Percentiles rank a stretch among this genome's conserved stretches.
Evolutionary conservation across 2,329 filamentous ascomycete species (phyloP).

Genomic region (Tolypocladium cylindrosporum): DNA sequence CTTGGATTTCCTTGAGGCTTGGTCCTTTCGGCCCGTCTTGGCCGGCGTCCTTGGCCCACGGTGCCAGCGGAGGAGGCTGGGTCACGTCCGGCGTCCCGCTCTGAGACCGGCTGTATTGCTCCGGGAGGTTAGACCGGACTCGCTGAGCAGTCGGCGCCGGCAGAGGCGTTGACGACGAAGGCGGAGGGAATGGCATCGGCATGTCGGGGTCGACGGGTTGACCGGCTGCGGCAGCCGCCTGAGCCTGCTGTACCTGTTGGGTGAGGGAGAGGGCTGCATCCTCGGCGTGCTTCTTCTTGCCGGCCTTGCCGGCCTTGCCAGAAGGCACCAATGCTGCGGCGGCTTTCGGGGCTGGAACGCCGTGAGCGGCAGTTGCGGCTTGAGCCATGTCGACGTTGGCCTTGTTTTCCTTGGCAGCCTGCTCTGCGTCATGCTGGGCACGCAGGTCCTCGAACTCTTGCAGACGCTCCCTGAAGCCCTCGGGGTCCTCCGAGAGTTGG

Average conservation of each 20-base stretch:
- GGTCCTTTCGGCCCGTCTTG: slow-evolving; percentile 66
- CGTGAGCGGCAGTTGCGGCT: neutral
- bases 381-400: neutral
- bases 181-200: slow-evolving; percentile 66
- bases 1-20: slow-evolving; percentile 92
- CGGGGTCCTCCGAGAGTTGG: slow-evolving; percentile 41
- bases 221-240: slow-evolving; percentile 30
- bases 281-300: slow-evolving; percentile 20
- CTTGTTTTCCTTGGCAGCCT: slow-evolving; percentile 10
- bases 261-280: slow-evolving; percentile 54
- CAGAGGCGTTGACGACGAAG: slow-evolving; percentile 69
- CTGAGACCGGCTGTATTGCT: slow-evolving; percentile 60
- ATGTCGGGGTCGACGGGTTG: slow-evolving; percentile 50
- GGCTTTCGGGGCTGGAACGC: slow-evolving; percentile 2
- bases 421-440: slow-evolving; percentile 56
- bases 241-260: slow-evolving; percentile 74
- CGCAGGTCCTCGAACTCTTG: slow-evolving; percentile 75
- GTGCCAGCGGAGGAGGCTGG: slow-evolving; percentile 66
- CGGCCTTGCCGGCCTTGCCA: slow-evolving; percentile 1
- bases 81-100: slow-evolving; percentile 62
- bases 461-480: slow-evolving; percentile 61
- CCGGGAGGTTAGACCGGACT: slow-evolving; percentile 72
- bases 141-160: slow-evolving; percentile 85
- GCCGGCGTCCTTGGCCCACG: slow-evolving; percentile 86
- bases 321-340: slow-evolving; percentile 1